A percentile compares a stretch with the other conserved stretches of the same genome.
Conservation (phyloP, 768 basidiomycete genomes). For the Candolleomyces aberdarensis region DNA sequence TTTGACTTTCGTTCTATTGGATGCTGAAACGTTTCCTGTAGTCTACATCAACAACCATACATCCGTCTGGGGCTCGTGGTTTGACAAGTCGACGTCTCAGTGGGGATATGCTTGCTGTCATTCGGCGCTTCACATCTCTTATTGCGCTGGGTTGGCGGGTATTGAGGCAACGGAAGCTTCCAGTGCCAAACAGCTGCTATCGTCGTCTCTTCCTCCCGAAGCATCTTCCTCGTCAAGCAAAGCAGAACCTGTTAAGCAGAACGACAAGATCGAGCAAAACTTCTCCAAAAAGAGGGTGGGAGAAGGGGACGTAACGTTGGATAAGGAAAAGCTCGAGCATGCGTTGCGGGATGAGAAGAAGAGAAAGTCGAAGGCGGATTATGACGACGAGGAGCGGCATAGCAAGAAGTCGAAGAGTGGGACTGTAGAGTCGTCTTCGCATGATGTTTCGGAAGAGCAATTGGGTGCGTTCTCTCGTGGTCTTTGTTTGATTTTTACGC, state of each 20-base stretch:
- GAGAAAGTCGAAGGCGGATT: conserved; percentile 55
- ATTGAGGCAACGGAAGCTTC: conserved; percentile 79
- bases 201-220: conserved; percentile 33
- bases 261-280: conserved; percentile 55
- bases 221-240: conserved; percentile 9
- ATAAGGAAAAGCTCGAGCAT: conserved; percentile 62
- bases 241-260: conserved; percentile 27
- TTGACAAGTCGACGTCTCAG: conserved; percentile 56
- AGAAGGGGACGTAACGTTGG: conserved; percentile 76
- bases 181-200: conserved; percentile 64
- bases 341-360: conserved; percentile 82
- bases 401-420: conserved; percentile 60
- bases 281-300: conserved; percentile 79
- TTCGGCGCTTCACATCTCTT: conserved; percentile 79
- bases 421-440: conserved; percentile 42
- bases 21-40: conserved; percentile 25
- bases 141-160: conserved; percentile 86
- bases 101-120: conserved; percentile 99
- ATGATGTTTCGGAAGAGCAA: conserved; percentile 89
- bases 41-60: conserved; percentile 93
- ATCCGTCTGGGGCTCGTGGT: conserved; percentile 98
- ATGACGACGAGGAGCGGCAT: conserved; percentile 53
- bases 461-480: conserved; percentile 50
- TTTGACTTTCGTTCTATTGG: conserved; percentile 2
- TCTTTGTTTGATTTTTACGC: not conserved